Conservation (phyloP, 495 filamentous ascomycete species). For the Penicillium coffeae region DNA sequence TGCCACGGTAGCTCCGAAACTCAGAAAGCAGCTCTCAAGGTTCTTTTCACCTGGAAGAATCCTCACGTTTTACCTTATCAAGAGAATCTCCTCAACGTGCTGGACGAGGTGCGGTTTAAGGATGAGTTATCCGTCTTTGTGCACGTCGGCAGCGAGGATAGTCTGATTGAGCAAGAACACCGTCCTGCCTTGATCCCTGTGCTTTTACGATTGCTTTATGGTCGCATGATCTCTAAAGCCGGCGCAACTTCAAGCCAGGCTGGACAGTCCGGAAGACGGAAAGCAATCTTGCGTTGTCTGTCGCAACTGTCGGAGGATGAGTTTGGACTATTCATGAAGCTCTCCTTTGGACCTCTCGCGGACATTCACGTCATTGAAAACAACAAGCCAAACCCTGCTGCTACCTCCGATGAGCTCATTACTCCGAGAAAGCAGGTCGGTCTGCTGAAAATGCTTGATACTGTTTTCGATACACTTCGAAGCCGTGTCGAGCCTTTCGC, state of each 20-base stretch:
- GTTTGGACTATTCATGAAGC: slow-evolving; percentile 73
- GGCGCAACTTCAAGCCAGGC: slow-evolving; percentile 50
- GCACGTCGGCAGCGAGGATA: slow-evolving; percentile 64
- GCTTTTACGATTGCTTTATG: slow-evolving; percentile 83
- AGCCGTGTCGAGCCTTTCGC: slow-evolving; percentile 60
- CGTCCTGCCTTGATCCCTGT: slow-evolving; percentile 72
- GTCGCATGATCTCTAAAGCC: slow-evolving; percentile 77
- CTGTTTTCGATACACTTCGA: slow-evolving; percentile 80
- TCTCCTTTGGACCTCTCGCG: slow-evolving; percentile 69
- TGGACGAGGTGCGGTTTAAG: slow-evolving; percentile 87
- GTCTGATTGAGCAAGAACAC: slow-evolving; percentile 69
- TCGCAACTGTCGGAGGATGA: slow-evolving; percentile 60
- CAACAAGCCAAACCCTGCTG: slow-evolving; percentile 41
- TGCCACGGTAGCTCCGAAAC: slow-evolving; percentile 85
- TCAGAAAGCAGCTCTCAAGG: slow-evolving; percentile 79
- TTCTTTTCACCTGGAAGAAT: slow-evolving; percentile 84
- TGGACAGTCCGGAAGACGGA: slow-evolving; percentile 62
- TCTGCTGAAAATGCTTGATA: slow-evolving; percentile 82
- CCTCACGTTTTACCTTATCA: slow-evolving; percentile 71
- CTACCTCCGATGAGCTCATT: slow-evolving; percentile 52
- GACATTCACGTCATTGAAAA: slow-evolving; percentile 54
- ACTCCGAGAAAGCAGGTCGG: slow-evolving; percentile 77
- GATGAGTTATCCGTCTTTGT: slow-evolving; percentile 88
- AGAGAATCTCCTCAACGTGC: slow-evolving; percentile 79
- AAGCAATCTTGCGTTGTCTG: slow-evolving; percentile 58